Evolutionary conservation across 2,329 filamentous ascomycete genomes (phyloP).

Genomic region (Aspergillus intermedius): DNA sequence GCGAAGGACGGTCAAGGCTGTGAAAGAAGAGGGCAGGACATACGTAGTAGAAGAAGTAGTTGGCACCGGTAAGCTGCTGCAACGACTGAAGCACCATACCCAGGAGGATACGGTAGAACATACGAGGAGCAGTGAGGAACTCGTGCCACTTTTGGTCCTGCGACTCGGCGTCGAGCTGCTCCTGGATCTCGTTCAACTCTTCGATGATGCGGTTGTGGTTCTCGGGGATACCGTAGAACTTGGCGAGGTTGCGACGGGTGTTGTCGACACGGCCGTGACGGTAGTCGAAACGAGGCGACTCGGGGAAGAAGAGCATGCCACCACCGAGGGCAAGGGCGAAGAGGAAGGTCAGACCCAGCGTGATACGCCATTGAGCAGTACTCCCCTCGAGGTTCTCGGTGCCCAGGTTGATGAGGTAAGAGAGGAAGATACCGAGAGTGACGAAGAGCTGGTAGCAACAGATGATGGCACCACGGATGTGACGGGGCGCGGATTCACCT

Average conservation of each 20-base stretch:
- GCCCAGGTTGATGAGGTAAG: slow-evolving; percentile 42
- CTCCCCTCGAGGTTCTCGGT: slow-evolving; percentile 26
- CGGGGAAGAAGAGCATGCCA: slow-evolving; percentile 52
- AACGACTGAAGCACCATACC: slow-evolving; percentile 39
- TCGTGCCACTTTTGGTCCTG: slow-evolving; percentile 35
- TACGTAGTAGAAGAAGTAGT: slow-evolving; percentile 52
- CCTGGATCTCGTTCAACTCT: slow-evolving; percentile 51
- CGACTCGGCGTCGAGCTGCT: slow-evolving; percentile 50
- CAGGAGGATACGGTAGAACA: slow-evolving; percentile 39
- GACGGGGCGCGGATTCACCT: slow-evolving; percentile 40
- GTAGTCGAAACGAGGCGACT: slow-evolving; percentile 54
- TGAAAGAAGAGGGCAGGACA: slow-evolving; percentile 1
- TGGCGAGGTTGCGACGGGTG: slow-evolving; percentile 47
- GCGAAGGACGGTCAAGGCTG: background rate
- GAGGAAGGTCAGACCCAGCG: slow-evolving; percentile 53
- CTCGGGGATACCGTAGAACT: slow-evolving; percentile 49
- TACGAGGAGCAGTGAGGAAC: slow-evolving; percentile 40
- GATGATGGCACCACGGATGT: slow-evolving; percentile 43
- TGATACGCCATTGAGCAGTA: slow-evolving; percentile 46
- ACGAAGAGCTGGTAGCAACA: slow-evolving; percentile 45
- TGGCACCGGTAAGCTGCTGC: slow-evolving; percentile 42
- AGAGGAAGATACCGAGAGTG: slow-evolving; percentile 42
- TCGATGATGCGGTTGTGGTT: slow-evolving; percentile 48
- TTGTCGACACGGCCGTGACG: slow-evolving; percentile 47
- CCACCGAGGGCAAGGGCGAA: slow-evolving; percentile 50